Percentiles rank a stretch among this genome's conserved stretches.
These are phyloP conservation scores for Sugiyamaella smithiae DNA, from an alignment of 805 yeast species.

Conservation along the genomic window DNA sequence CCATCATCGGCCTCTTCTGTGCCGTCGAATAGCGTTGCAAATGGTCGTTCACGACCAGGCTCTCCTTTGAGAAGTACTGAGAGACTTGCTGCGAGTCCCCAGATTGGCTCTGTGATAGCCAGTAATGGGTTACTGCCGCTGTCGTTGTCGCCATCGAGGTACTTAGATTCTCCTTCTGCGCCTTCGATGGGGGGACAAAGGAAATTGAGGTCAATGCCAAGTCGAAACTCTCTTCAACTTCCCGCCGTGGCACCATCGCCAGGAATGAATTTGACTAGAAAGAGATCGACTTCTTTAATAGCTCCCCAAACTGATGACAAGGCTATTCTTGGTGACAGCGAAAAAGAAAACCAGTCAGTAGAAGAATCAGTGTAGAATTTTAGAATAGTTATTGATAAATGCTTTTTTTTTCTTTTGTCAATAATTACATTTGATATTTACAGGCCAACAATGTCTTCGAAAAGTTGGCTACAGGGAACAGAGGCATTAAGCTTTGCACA, in stretches of 20 bases:
- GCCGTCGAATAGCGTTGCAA: background rate
- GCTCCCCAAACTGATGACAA: background rate
- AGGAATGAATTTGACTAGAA: background rate
- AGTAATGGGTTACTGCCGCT: conserved; percentile 24
- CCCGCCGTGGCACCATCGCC: conserved; percentile 2
- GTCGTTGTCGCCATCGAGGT: conserved; percentile 24
- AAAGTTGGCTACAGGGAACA: conserved; percentile 76
- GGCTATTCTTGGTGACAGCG: background rate
- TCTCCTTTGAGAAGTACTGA: conserved; percentile 7
- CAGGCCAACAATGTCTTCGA: conserved; percentile 67
- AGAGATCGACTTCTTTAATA: background rate
- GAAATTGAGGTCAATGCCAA: conserved; percentile 1
- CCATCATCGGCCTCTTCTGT: background rate
- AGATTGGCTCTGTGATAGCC: conserved; percentile 2
- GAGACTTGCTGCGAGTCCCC: background rate
- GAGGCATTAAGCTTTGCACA: conserved; percentile 83
- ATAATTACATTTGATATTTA: background rate
- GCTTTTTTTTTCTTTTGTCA: too few relatives aligned
- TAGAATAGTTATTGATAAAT: too few relatives aligned
- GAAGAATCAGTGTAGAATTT: too few relatives aligned
- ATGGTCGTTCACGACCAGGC: conserved; percentile 2
- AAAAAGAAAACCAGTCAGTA: background rate
- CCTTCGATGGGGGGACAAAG: background rate
- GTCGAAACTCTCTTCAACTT: conserved; percentile 3
- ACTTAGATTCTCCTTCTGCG: background rate